phyloP scores from a whole-genome alignment of 768 basidiomycete species.

The Pleurotus pulmonarius region DNA sequence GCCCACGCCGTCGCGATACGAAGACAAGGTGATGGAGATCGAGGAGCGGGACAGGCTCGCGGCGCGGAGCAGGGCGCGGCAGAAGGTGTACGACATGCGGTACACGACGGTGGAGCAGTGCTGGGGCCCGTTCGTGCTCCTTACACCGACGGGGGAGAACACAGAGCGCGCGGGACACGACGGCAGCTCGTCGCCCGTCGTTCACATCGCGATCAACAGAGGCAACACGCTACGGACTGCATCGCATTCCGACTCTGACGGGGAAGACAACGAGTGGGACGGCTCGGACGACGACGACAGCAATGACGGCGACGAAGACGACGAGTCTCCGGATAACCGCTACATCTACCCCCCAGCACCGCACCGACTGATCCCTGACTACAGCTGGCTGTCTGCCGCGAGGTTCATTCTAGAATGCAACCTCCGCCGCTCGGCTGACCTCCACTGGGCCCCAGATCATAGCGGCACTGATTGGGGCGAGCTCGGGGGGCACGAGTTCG shows the following conservation, averaged over 20 bases:
- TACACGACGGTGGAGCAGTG: conserved; percentile 26
- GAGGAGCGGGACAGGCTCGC: conserved; percentile 1
- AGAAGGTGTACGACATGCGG: conserved; percentile 31
- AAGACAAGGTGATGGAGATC: conserved; percentile 10
- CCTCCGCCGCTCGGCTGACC: conserved; percentile 31
- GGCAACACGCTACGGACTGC: not conserved
- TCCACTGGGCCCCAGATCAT: conserved; percentile 10
- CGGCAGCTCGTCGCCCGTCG: not conserved
- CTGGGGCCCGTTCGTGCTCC: conserved; percentile 34
- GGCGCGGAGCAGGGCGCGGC: conserved; percentile 27
- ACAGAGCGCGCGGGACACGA: too few relatives aligned
- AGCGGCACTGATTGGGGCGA: conserved; percentile 9
- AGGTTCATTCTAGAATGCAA: conserved; percentile 51
- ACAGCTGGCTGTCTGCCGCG: conserved; percentile 46
- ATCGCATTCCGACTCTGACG: not conserved
- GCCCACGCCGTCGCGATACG: not conserved
- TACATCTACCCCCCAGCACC: conserved; percentile 16
- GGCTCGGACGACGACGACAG: conserved; percentile 14
- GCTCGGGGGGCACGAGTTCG: conserved; percentile 10
- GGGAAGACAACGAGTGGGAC: conserved; percentile 13
- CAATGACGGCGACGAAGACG: conserved; percentile 12
- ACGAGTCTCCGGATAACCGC: conserved; percentile 2
- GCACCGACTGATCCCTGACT: conserved; percentile 41
- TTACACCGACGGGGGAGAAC: not conserved
- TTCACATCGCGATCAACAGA: conserved; percentile 13